Evolutionary conservation across 257 asterid genomes (phyloP), one percentile per base, ranked within the genome.

Genomic region (Solanum infundibuliforme): DNA sequence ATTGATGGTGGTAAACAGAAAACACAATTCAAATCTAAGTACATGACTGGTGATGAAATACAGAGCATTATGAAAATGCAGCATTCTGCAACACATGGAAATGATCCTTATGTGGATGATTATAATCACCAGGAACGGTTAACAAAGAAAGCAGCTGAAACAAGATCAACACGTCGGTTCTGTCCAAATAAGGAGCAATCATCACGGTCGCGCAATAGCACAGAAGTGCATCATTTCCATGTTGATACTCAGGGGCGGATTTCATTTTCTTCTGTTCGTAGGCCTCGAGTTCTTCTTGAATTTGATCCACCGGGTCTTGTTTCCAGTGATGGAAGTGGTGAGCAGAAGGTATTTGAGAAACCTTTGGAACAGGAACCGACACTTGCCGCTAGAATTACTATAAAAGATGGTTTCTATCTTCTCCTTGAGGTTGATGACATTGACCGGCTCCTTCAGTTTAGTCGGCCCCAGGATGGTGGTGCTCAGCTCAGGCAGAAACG

Each of bases 401-500:
- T 90, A 69, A 89, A 90, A 66, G 90, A 90, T 84, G 87, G 91
- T 43, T 83, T 88, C 21, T 82, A 87, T 86, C 89, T 90, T 83
- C 91, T 88, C 60, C 86, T 82, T 25, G 88, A 88, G 87, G 90
- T 90, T 31, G 91, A 90, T 71, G 91, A 88, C 86, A 90, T 88
- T 74, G 89, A 90, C 81, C 46, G 86, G 52, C 77, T 68, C 86
- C 75, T 90, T 29, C 55, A 83, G 36, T 88, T 90, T 75, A 88
- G 43, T 83, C 91, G 72, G 55, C 87, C 83, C 87, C 88, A 89
- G 79, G 94, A 89, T 43, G 91, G 89, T 62, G 91, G 93, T 12
- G 89, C 76, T 43, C 91, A 91, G 88, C 86, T 92, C 86, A 86
- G 71, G 41, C 89, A 82, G 85, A 91, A 90, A 73, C 87, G 94